phyloP scores from a whole-genome alignment of 2,329 filamentous ascomycete genomes.

The Aspergillus calidoustus region DNA sequence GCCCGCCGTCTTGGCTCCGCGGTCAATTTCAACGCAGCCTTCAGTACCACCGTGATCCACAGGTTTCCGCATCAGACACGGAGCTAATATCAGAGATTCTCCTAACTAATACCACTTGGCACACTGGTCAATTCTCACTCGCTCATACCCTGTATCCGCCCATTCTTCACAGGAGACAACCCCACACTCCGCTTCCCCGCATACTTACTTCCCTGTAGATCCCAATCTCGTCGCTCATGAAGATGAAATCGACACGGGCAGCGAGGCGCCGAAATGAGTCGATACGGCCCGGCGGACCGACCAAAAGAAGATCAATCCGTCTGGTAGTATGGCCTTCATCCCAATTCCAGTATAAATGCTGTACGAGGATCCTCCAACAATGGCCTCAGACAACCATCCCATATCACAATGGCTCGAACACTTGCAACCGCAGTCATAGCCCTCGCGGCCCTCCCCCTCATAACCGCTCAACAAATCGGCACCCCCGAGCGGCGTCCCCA shows the following conservation, averaged over 20 bases:
- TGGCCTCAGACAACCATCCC: no score
- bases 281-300: background rate
- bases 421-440: constrained; percentile 14
- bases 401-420: constrained; percentile 22
- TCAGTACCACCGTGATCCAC: background rate
- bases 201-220: background rate
- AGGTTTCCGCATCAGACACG: background rate
- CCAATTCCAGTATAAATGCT: background rate
- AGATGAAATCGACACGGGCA: background rate
- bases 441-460: constrained; percentile 45
- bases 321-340: background rate
- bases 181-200: background rate
- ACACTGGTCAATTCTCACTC: background rate
- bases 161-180: background rate
- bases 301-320: background rate
- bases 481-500: constrained; percentile 55
- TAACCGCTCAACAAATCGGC: constrained; percentile 58
- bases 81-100: background rate
- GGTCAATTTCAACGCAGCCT: background rate
- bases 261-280: background rate
- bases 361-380: background rate
- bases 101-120: background rate
- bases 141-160: background rate
- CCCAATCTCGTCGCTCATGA: background rate
- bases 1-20: no score